Evolutionary conservation across 192 early-diverging fungal genomes (phyloP), one percentile per base, ranked within the genome.

Genomic region (Backusella australiensis): DNA sequence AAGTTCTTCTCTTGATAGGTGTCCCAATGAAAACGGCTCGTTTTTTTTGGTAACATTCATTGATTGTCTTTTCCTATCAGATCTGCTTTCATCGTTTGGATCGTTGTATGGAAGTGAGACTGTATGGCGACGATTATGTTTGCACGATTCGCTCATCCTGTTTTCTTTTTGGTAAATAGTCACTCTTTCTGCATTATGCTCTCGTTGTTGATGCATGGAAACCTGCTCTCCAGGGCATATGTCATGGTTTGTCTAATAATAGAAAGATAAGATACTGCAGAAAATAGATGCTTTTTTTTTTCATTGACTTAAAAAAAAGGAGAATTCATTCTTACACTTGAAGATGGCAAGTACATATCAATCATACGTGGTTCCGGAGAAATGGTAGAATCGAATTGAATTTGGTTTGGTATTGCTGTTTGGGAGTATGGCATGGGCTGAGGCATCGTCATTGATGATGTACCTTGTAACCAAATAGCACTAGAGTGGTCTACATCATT

Each of bases 1-100:
- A 29, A 78, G 72, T 17, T 78, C 52, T 56, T 74, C 67, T 65
- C 73, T 34, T 35, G 77, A 70, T 41, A 78, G 44, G 49, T 78
- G 66, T 9, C 72, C 39, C 32, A 73, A 69, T 11, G 3, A 68
- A 68, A 34, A 66, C 12, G 34, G 23, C 14, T 68, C 17, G 6
- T n/a, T n/a, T 35, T 36, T 15, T 19, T 36, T 68, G 17, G 15
- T 19, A 35, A 3, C n/a, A 26, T 69, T 38, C 11, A 69, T 41
- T 23, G 36, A 69, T 11, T 69, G 68, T 29, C 68, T 69, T 14
- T 35, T 69, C 15, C 19, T 14, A 23, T 69, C 67, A 17, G 67
- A 17, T 19, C 7, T n/a, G 19, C 21, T 35, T 1, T 67, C 15
- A 34, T 34, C 14, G 8, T 14, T 32, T 65, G 21, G 11, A 65